Base-by-base conservation (phyloP, 2,329 filamentous ascomycete genomes). In the Tolypocladium guangdongense region DNA sequence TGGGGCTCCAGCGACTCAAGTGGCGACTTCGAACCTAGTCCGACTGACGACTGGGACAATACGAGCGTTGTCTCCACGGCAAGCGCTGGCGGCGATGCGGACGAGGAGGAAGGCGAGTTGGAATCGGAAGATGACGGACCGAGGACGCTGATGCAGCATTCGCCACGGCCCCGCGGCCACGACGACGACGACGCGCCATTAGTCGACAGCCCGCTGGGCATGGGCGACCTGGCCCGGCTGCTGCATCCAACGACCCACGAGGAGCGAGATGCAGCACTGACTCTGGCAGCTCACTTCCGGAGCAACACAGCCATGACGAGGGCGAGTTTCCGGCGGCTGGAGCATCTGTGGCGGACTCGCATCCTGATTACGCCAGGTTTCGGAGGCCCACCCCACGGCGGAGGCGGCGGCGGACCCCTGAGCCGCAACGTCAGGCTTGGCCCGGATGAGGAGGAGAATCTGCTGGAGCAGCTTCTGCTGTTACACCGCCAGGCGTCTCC, bases 1-100 rank as follows among this genome's bases (percentile, higher is more conserved):
- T 96, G 90, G 84, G 91, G 92, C 1, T 84, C 85, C 18, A 76
- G 84, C 35, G 92, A 97, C 65, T 76, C 77, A 6, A 96, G 88
- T 63, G 88, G 87, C 32, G 87, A 92, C 57, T 97, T 91, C 66
- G 68, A 75, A 35, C 84, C 84, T 1, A 63, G 68, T 8, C 67
- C 74, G 12, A 65, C 72, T 5, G 76, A 81, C 12, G 77, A 85
- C 46, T 83, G 86, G 64, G 89, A 95, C 63, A 81, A 80, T 10
- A 95, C 90, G 1, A 96, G 91, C 63, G 76, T 95, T 37, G 71
- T 93, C n/a, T 90, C 89, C 4, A 56, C 63, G 51, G 64, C 66
- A 0, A 78, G 75, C 8, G 72, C 69, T 2, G 71, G 73, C 36
- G 68, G 68, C 11, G 59, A 58, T 11, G 54, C 50, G 12, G 59